phyloP scores from a whole-genome alignment of 2,329 filamentous ascomycete genomes.

The Colletotrichum sp. region DNA sequence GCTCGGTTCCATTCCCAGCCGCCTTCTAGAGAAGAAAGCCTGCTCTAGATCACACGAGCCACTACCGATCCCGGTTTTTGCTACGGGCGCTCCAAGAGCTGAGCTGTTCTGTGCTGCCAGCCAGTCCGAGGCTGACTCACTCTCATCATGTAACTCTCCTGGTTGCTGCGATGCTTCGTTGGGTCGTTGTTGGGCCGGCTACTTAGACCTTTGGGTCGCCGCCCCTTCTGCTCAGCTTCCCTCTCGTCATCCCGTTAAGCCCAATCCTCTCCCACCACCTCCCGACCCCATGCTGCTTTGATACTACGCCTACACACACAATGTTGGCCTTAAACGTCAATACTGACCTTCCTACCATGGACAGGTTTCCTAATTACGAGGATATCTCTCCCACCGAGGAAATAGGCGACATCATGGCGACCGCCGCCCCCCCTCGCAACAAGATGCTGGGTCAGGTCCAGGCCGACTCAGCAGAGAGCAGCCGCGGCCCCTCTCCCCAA shows the following conservation, averaged over 20 bases:
- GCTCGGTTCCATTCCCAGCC: background rate
- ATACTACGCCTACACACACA: constrained; percentile 20
- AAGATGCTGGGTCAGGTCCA: constrained; percentile 48
- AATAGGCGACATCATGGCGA: constrained; percentile 32
- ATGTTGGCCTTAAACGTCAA: constrained; percentile 42
- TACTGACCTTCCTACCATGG: constrained; percentile 43
- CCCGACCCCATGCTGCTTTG: background rate
- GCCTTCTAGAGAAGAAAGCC: background rate
- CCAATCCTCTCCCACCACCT: background rate
- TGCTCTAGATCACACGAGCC: background rate
- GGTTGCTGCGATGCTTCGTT: constrained; percentile 12
- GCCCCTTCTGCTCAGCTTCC: background rate
- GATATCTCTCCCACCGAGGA: constrained; percentile 37
- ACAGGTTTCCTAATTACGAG: constrained; percentile 51
- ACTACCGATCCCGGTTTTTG: constrained; percentile 1
- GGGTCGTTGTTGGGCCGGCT: background rate
- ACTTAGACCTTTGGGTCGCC: constrained; percentile 15
- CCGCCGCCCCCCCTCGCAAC: constrained; percentile 37
- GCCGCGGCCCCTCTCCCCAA: constrained; percentile 81
- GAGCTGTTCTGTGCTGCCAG: constrained; percentile 3
- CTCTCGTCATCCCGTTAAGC: background rate
- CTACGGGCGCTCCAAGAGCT: constrained; percentile 8
- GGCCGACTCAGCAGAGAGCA: constrained; percentile 41
- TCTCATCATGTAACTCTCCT: constrained; percentile 19
- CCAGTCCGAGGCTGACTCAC: constrained; percentile 14